Evolutionary conservation across 2,329 filamentous ascomycete genomes (phyloP), one percentile per base, ranked within the genome.

Genomic region (Coniochaeta prunicola): DNA sequence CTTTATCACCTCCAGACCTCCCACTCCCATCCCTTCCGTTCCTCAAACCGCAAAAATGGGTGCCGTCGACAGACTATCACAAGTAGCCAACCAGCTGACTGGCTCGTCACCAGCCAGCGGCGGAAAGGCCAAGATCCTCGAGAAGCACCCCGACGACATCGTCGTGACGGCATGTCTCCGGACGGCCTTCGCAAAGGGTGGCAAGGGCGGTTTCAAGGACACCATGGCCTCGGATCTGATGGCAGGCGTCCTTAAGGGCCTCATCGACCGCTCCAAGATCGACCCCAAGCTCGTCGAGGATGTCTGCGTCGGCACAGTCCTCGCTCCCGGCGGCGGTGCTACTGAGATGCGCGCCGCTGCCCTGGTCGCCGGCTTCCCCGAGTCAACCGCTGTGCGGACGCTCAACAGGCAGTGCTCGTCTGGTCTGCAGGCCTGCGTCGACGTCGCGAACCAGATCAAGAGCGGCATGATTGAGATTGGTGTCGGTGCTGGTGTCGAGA

Each of bases 261-360:
- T 97, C 64, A 81, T 97, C 70, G 80, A 89, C 59, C 90, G 91
- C 67, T 97, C 92, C 65, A 86, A 87, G 64, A 96, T 97, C 75
- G 90, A 97, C 76, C 92, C 94, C 24, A 79, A 78, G 38, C 81
- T 94, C 36, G 91, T 99, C 55, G 91, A 97, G 75, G 94, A 99
- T 71, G 88, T 99, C 64, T 89, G 89, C 57, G 92, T 97, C 60
- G 94, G 94, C 65, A 89, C 88, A 59, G 94, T 99, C 31, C 86
- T 99, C 55, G 86, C 93, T 19, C 93, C 93, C 34, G 94, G 94
- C 62, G 94, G 92, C 66, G 94, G 93, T 65, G 94, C 94, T 24
- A 97, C 94, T 53, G 94, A 97, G 78, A 97, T 96, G 86, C 89
- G 94, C 64, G 94, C 92, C 61, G 94, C 94, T 36, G 88, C 88